Percentiles rank a stretch among this genome's conserved stretches.
Conservation (phyloP, 306 rosid species). For the Pyrus betulifolia region DNA sequence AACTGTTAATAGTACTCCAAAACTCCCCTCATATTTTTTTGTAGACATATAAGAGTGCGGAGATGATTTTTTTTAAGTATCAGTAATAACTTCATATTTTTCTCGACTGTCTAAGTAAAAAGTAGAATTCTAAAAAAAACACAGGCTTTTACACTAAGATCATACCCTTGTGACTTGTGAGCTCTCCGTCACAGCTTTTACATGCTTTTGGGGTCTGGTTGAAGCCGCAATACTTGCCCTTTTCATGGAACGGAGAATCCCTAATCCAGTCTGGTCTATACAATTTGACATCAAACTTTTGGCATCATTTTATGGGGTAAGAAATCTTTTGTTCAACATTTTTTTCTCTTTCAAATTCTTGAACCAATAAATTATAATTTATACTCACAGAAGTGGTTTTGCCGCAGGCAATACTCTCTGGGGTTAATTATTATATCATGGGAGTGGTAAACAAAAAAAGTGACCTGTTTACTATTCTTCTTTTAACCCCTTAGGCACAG, state of each 20-base stretch:
- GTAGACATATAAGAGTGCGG: too few relatives aligned
- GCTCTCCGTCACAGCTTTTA: conserved; percentile 35
- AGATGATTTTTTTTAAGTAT: too few relatives aligned
- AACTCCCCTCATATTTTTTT: too few relatives aligned
- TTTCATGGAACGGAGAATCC: conserved; percentile 22
- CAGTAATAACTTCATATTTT: too few relatives aligned
- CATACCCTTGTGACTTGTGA: conserved; percentile 32
- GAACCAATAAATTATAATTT: background rate
- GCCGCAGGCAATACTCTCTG: conserved; percentile 36
- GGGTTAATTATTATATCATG: conserved; percentile 19
- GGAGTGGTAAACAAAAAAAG: conserved; percentile 24
- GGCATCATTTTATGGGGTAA: conserved; percentile 31
- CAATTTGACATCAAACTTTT: conserved; percentile 17
- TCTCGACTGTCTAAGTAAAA: background rate
- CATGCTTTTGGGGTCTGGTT: conserved; percentile 29
- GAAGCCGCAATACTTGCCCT: conserved; percentile 27
- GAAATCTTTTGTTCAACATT: background rate
- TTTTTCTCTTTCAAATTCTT: background rate
- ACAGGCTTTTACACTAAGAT: conserved; percentile 30
- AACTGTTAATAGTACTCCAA: too few relatives aligned
- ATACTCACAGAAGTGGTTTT: too few relatives aligned
- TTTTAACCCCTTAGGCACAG: conserved; percentile 31
- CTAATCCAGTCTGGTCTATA: conserved; percentile 26
- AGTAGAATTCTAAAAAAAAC: background rate
- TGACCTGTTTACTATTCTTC: conserved; percentile 45